Evolutionary conservation across 140 eudicot genomes (phyloP).

Genomic region (Erigeron philadelphicus): DNA sequence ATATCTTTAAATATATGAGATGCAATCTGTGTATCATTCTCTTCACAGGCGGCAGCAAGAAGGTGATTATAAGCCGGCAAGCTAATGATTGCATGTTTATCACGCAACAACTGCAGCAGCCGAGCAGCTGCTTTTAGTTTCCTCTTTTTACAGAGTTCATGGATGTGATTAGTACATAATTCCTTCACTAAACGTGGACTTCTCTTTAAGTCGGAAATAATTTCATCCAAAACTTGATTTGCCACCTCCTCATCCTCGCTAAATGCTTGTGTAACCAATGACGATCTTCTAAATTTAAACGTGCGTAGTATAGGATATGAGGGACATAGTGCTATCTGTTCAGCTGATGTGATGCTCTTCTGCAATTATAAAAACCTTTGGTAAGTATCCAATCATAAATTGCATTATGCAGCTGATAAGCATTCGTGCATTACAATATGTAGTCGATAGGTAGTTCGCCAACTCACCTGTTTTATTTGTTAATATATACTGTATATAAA

Average conservation of each 20-base stretch:
- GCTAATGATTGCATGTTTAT: slow-evolving; percentile 36
- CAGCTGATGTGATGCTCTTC: slow-evolving; percentile 37
- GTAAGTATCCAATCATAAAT: slow-evolving; percentile 11
- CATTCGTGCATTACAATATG: too few relatives aligned
- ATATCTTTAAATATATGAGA: slow-evolving; percentile 48
- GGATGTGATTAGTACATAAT: slow-evolving; percentile 41
- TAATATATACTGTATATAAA: too few relatives aligned
- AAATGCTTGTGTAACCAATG: slow-evolving; percentile 38
- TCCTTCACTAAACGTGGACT: slow-evolving; percentile 34
- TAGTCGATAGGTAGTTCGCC: too few relatives aligned
- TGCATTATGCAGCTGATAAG: too few relatives aligned
- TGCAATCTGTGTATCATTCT: slow-evolving; percentile 34
- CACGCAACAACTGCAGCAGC: slow-evolving; percentile 43
- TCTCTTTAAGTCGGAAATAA: slow-evolving; percentile 33
- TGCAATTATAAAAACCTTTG: slow-evolving; percentile 34
- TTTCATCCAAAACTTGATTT: slow-evolving; percentile 39
- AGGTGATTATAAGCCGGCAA: slow-evolving; percentile 49
- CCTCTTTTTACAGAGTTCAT: slow-evolving; percentile 50
- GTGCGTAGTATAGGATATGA: slow-evolving; percentile 18
- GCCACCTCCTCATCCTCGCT: slow-evolving; percentile 31
- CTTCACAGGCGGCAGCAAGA: slow-evolving; percentile 49
- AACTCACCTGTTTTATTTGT: too few relatives aligned
- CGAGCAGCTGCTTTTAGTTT: slow-evolving; percentile 42
- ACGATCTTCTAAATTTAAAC: slow-evolving; percentile 17
- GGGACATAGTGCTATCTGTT: slow-evolving; percentile 34